phyloP scores from a whole-genome alignment of 1,284 basidiomycete species.

The Sanghuangporus sanghuang region DNA sequence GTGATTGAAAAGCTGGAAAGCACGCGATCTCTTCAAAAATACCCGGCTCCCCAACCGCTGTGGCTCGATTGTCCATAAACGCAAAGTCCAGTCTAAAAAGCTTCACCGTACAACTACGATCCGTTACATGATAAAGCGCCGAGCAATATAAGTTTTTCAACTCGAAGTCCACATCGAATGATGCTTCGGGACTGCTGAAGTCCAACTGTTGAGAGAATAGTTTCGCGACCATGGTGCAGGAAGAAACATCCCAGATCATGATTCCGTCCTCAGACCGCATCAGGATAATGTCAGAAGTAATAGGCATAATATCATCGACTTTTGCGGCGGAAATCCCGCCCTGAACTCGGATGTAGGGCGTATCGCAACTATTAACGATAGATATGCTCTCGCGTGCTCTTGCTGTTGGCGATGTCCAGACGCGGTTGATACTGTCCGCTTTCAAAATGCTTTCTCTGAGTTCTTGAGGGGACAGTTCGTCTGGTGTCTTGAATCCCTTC shows the following conservation, averaged over 20 bases:
- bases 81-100: background rate
- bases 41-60: background rate
- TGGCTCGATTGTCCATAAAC: background rate
- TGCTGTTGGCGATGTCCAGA: background rate
- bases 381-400: background rate
- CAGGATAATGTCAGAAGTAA: background rate
- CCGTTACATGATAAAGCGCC: too few species aligned
- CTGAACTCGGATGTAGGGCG: too few species aligned
- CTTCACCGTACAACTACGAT: background rate
- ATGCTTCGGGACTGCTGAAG: background rate
- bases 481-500: background rate
- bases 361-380: background rate
- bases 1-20: background rate
- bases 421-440: background rate
- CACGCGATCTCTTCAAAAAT: background rate
- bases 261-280: background rate
- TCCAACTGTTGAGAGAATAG: background rate
- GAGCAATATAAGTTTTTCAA: background rate
- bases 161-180: background rate
- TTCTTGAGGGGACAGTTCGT: background rate
- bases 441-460: background rate
- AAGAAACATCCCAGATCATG: background rate
- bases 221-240: background rate
- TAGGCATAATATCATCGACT: background rate
- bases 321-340: too few species aligned